A percentile compares a stretch with the other conserved stretches of the same genome.
phyloP scores from a whole-genome alignment of 495 filamentous ascomycete genomes.

The Extremus antarcticus region DNA sequence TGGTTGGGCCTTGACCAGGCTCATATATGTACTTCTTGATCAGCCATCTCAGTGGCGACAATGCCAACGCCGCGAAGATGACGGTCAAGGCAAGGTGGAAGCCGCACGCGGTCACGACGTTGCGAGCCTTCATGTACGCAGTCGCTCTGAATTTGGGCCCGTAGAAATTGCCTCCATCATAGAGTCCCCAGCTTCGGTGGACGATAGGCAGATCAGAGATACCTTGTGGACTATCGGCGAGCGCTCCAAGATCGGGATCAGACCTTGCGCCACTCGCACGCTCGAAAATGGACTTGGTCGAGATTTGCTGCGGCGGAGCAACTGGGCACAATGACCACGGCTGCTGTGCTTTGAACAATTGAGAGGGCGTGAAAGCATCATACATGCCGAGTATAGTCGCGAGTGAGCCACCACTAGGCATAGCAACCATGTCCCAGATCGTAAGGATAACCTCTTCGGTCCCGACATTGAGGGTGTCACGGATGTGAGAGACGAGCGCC shows the following conservation, averaged over 20 bases:
- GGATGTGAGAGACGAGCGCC: slow-evolving; percentile 53
- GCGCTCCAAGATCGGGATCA: slow-evolving; percentile 54
- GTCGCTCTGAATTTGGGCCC: slow-evolving; percentile 62
- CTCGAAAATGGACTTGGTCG: slow-evolving; percentile 8
- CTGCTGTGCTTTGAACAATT: slow-evolving; percentile 43
- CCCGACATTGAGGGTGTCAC: slow-evolving; percentile 43
- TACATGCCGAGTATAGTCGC: slow-evolving; percentile 52
- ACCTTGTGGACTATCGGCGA: slow-evolving; percentile 50
- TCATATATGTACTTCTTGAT: slow-evolving; percentile 43
- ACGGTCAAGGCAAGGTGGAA: slow-evolving; percentile 48
- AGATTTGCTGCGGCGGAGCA: slow-evolving; percentile 26
- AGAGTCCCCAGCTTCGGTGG: slow-evolving; percentile 65
- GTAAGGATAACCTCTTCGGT: slow-evolving; percentile 50
- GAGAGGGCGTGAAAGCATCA: slow-evolving; percentile 46
- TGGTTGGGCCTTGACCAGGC: slow-evolving; percentile 57
- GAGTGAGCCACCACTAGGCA: slow-evolving; percentile 66
- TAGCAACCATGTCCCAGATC: slow-evolving; percentile 47
- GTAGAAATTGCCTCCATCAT: slow-evolving; percentile 51
- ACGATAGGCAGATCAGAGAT: slow-evolving; percentile 56
- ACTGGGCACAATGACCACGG: slow-evolving; percentile 62
- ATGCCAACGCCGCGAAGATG: slow-evolving; percentile 40
- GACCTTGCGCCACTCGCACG: slow-evolving; percentile 50
- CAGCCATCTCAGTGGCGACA: slow-evolving; percentile 46
- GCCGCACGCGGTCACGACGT: slow-evolving; percentile 43
- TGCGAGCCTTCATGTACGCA: slow-evolving; percentile 55